Evolutionary conservation across 345 rosid genomes (phyloP).

Genomic region (Salix suchowensis): DNA sequence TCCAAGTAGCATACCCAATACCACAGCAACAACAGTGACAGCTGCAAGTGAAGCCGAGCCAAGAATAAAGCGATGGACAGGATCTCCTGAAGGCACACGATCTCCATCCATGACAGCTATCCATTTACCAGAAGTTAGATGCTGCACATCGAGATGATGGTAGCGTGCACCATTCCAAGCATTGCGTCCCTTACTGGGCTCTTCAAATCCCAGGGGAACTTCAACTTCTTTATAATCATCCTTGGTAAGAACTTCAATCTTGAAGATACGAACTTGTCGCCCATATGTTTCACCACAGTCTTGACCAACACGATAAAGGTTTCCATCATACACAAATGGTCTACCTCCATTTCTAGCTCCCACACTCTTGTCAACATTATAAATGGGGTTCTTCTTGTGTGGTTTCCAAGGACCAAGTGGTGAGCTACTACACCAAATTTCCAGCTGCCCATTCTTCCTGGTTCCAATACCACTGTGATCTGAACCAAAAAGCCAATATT

Average conservation of each 20-base stretch:
- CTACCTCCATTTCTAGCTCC: conserved; percentile 98
- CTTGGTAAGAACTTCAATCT: conserved; percentile 57
- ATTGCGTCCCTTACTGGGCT: conserved; percentile 53
- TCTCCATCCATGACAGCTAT: conserved; percentile 87
- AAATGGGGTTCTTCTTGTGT: conserved; percentile 82
- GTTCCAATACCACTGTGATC: conserved; percentile 69
- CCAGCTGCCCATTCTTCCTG: conserved; percentile 71
- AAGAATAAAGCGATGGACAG: conserved; percentile 44
- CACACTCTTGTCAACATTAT: conserved; percentile 45
- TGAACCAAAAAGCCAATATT: conserved; percentile 82
- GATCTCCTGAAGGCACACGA: conserved; percentile 73
- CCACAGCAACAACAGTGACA: conserved; percentile 39
- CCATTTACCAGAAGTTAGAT: conserved; percentile 74
- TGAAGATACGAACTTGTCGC: conserved; percentile 53
- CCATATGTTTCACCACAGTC: conserved; percentile 90
- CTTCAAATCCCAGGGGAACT: conserved; percentile 54
- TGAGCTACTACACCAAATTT: conserved; percentile 77
- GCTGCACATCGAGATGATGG: conserved; percentile 82
- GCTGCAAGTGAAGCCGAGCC: conserved; percentile 71
- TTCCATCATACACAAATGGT: conserved; percentile 58
- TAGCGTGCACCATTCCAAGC: conserved; percentile 83
- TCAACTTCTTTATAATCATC: conserved; percentile 70
- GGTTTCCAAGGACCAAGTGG: conserved; percentile 96
- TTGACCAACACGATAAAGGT: conserved; percentile 91
- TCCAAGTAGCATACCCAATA: conserved; percentile 65